Conservation (phyloP, 2,329 filamentous ascomycete genomes). For the Zarea fungicola region DNA sequence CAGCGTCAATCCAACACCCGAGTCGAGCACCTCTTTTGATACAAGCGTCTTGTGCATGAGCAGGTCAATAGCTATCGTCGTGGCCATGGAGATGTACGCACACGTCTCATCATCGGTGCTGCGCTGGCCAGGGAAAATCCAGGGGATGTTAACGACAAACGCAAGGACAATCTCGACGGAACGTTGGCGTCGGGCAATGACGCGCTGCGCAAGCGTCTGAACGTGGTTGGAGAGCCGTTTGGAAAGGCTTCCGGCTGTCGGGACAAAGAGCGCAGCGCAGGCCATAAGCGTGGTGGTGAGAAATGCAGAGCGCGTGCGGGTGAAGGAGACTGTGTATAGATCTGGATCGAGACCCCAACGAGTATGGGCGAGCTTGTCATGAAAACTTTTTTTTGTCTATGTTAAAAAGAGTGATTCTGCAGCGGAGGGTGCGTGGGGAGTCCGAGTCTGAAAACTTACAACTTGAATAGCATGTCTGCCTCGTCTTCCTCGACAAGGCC, state of each 20-base stretch:
- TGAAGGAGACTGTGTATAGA: conserved; percentile 61
- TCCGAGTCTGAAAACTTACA: conserved; percentile 46
- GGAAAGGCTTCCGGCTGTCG: conserved; percentile 57
- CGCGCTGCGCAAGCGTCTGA: conserved; percentile 55
- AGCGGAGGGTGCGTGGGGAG: neutral
- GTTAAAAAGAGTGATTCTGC: neutral
- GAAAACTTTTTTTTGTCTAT: conserved; percentile 45
- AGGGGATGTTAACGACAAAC: conserved; percentile 71
- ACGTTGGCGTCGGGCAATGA: conserved; percentile 57
- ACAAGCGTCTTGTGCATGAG: conserved; percentile 65
- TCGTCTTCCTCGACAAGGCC: conserved; percentile 64
- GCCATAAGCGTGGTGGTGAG: conserved; percentile 67
- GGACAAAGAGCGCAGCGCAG: conserved; percentile 62
- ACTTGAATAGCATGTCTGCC: conserved; percentile 58
- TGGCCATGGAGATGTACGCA: conserved; percentile 63
- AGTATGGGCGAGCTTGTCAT: conserved; percentile 65
- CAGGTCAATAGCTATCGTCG: conserved; percentile 64
- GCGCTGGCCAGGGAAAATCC: conserved; percentile 65
- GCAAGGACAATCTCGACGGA: conserved; percentile 71
- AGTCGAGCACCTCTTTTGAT: conserved; percentile 44
- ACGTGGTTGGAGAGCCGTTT: conserved; percentile 61
- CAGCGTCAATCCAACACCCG: conserved; percentile 40
- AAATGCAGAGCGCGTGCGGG: conserved; percentile 63
- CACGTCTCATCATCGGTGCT: conserved; percentile 70
- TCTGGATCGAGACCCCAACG: conserved; percentile 67